Conservation (phyloP, 83 land plant genomes). For the Isoetes engelmannii region DNA sequence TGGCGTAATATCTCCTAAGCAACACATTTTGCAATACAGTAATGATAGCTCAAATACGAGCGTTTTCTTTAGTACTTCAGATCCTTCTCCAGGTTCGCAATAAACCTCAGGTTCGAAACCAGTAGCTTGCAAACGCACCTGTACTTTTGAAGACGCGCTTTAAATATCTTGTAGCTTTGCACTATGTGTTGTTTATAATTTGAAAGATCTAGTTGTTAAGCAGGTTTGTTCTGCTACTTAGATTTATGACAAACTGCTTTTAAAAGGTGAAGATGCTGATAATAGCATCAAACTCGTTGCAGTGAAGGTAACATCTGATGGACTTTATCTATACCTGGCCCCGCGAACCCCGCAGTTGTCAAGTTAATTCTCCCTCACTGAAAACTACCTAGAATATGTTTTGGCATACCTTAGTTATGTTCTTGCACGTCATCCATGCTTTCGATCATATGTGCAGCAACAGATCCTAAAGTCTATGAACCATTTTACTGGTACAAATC, state of each 20-base stretch:
- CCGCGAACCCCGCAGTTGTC: constrained; percentile 39
- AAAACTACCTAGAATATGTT: constrained; percentile 59
- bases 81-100: background rate
- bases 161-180: constrained; percentile 26
- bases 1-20: no score
- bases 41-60: constrained; percentile 46
- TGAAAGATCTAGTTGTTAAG: constrained; percentile 12
- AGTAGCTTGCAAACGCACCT: constrained; percentile 53
- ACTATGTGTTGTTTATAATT: constrained; percentile 18
- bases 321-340: constrained; percentile 50
- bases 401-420: constrained; percentile 64
- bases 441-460: constrained; percentile 38
- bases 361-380: constrained; percentile 14
- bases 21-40: constrained; percentile 38
- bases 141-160: constrained; percentile 45
- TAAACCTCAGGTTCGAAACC: constrained; percentile 37
- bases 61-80: background rate
- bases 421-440: constrained; percentile 68
- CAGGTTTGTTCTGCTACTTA: background rate
- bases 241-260: background rate
- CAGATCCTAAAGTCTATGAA: constrained; percentile 49
- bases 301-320: constrained; percentile 54
- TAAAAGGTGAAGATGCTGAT: background rate
- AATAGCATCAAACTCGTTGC: background rate
- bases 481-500: constrained; percentile 55